Percentiles rank a stretch among this genome's conserved stretches.
phyloP scores from a whole-genome alignment of 1,139 yeast species.

The Blastobotrys aristatus region DNA sequence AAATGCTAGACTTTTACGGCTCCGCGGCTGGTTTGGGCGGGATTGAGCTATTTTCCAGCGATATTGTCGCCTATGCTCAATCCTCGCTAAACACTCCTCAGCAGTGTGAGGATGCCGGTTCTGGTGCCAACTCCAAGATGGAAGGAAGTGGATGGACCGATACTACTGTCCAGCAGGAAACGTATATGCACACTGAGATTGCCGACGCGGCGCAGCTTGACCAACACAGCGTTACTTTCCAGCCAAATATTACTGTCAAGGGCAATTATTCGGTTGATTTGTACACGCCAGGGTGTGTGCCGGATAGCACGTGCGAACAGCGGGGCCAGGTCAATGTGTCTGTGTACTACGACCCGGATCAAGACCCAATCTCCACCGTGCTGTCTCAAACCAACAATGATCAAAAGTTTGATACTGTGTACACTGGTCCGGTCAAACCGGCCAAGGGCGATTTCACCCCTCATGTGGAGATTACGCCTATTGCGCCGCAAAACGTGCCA shows the following conservation, averaged over 20 bases:
- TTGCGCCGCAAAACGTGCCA: slow-evolving; percentile 38
- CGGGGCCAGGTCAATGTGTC: slow-evolving; percentile 81
- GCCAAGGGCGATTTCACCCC: slow-evolving; percentile 42
- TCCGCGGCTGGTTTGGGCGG: slow-evolving; percentile 64
- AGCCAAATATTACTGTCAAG: slow-evolving; percentile 65
- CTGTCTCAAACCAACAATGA: slow-evolving; percentile 77
- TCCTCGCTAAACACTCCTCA: slow-evolving; percentile 62
- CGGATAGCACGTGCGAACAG: slow-evolving; percentile 59
- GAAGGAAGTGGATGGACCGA: slow-evolving; percentile 28
- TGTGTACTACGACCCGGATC: slow-evolving; percentile 41
- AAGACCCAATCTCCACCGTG: slow-evolving; percentile 39
- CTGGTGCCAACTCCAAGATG: slow-evolving; percentile 18
- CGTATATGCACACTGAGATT: slow-evolving; percentile 37
- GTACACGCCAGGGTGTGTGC: slow-evolving; percentile 82
- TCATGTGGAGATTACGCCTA: slow-evolving; percentile 40
- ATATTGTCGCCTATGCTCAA: slow-evolving; percentile 65
- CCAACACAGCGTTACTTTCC: slow-evolving; percentile 50
- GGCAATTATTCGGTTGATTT: slow-evolving; percentile 72
- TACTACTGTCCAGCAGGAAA: slow-evolving; percentile 23
- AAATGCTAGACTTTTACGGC: slow-evolving; percentile 68
- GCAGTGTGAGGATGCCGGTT: slow-evolving; percentile 30
- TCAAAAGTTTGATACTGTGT: slow-evolving; percentile 75
- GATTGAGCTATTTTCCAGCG: slow-evolving; percentile 62
- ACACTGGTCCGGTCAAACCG: slow-evolving; percentile 61
- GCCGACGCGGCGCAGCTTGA: slow-evolving; percentile 33